Conservation (phyloP, 257 asterid genomes). For the Solanum megistacrolobum region DNA sequence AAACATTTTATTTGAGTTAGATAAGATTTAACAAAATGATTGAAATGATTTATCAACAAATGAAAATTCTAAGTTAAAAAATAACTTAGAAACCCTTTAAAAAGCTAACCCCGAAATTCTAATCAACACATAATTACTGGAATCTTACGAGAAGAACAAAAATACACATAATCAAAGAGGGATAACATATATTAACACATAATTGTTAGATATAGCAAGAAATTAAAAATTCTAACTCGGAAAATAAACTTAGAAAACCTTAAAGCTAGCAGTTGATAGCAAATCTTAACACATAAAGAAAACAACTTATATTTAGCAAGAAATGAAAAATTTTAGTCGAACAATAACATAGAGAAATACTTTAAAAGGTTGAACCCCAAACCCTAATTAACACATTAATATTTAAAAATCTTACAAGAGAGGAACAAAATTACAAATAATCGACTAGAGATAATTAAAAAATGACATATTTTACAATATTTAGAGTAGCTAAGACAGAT, state of each 20-base stretch:
- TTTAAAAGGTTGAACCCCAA: background rate
- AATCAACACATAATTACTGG: too few species aligned
- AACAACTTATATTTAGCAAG: background rate
- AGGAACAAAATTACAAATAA: background rate
- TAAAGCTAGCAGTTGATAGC: background rate
- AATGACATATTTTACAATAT: background rate
- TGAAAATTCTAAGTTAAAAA: background rate
- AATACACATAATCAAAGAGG: background rate
- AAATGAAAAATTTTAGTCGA: background rate
- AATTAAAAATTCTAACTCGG: background rate
- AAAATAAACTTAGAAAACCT: background rate
- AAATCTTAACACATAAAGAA: too few species aligned
- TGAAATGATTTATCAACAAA: background rate
- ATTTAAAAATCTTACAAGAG: too few species aligned
- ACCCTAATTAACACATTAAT: background rate
- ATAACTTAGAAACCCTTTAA: background rate
- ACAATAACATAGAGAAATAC: too few species aligned
- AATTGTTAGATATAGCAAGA: background rate
- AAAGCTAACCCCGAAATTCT: background rate
- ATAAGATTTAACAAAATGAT: too few species aligned
- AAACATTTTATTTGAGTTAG: background rate
- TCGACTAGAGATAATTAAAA: background rate
- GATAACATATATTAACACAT: background rate
- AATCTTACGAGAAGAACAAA: background rate
- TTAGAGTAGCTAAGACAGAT: background rate